Conservation (phyloP, 2,329 filamentous ascomycete species). For the Diaporthe citrichinensis region DNA sequence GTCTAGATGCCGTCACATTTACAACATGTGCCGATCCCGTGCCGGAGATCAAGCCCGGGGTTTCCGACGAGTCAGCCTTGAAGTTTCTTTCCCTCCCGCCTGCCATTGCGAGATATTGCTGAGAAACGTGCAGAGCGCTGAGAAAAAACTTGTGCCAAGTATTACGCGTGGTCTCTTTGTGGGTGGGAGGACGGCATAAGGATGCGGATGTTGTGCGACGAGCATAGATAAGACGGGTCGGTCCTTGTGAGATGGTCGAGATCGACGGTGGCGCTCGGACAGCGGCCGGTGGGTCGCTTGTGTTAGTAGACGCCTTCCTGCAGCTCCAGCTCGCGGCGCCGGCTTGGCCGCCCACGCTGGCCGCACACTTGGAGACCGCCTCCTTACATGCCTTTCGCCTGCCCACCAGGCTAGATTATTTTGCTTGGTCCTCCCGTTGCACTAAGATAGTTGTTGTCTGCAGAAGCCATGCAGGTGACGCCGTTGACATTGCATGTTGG, state of each 20-base stretch:
- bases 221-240: conserved; percentile 9
- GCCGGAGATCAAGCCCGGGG: background rate
- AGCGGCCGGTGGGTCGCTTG: conserved; percentile 1
- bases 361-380: background rate
- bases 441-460: conserved; percentile 5
- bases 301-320: background rate
- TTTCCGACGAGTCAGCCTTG: conserved; percentile 12
- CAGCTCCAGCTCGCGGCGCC: conserved; percentile 7
- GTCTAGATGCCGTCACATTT: conserved; percentile 21
- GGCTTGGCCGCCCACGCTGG: conserved; percentile 1
- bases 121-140: conserved; percentile 6
- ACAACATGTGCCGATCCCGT: conserved; percentile 6
- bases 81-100: background rate
- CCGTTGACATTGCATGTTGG: conserved; percentile 11
- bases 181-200: too few species aligned
- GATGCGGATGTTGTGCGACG: conserved; percentile 13
- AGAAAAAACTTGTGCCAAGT: background rate
- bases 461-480: background rate
- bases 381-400: background rate
- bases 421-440: background rate
- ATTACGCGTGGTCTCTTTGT: conserved; percentile 13
- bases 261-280: conserved; percentile 20
- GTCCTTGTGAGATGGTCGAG: conserved; percentile 26
- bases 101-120: background rate
- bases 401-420: background rate